A percentile compares a stretch with the other conserved stretches of the same genome.
Conservation (phyloP, 768 basidiomycete species). For the Leccinum truebloodii region DNA sequence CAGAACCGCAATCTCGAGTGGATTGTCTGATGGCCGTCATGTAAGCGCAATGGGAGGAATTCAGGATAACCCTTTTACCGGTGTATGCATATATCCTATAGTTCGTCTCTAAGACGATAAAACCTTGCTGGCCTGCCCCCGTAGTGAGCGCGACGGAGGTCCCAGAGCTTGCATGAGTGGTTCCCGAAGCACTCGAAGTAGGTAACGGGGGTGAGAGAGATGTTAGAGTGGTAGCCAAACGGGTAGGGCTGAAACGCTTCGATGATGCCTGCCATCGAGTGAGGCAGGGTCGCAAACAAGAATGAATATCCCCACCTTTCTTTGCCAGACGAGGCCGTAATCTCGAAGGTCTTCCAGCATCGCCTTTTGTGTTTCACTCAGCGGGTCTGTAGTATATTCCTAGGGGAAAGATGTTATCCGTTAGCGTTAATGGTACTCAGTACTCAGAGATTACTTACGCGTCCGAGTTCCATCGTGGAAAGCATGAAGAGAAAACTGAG, state of each 20-base stretch:
- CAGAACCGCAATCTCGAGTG: slow-evolving; percentile 92
- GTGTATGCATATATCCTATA: slow-evolving; percentile 99
- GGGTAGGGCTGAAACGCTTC: slow-evolving; percentile 89
- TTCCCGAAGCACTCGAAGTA: slow-evolving; percentile 41
- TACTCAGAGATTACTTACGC: slow-evolving; percentile 48
- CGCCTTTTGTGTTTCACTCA: slow-evolving; percentile 77
- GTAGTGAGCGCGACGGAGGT: slow-evolving; percentile 40
- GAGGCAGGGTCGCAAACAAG: slow-evolving; percentile 12
- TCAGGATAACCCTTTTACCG: slow-evolving; percentile 45
- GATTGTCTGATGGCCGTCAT: slow-evolving; percentile 66
- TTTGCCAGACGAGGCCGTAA: slow-evolving; percentile 92
- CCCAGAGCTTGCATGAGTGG: slow-evolving; percentile 14
- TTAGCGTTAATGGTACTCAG: background rate
- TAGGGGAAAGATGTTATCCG: slow-evolving; percentile 31
- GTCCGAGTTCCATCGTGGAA: slow-evolving; percentile 92
- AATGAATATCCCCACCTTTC: slow-evolving; percentile 50
- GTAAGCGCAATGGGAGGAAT: slow-evolving; percentile 13
- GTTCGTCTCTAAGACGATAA: slow-evolving; percentile 97
- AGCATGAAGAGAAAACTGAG: slow-evolving; percentile 96
- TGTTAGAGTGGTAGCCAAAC: slow-evolving; percentile 91
- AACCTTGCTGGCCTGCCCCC: slow-evolving; percentile 73
- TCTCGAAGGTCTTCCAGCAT: slow-evolving; percentile 92
- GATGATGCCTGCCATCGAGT: slow-evolving; percentile 55
- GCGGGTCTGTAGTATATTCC: slow-evolving; percentile 87
- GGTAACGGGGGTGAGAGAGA: slow-evolving; percentile 84